Evolutionary conservation across 805 yeast genomes (phyloP).

Genomic region (Candida odintsovae): DNA sequence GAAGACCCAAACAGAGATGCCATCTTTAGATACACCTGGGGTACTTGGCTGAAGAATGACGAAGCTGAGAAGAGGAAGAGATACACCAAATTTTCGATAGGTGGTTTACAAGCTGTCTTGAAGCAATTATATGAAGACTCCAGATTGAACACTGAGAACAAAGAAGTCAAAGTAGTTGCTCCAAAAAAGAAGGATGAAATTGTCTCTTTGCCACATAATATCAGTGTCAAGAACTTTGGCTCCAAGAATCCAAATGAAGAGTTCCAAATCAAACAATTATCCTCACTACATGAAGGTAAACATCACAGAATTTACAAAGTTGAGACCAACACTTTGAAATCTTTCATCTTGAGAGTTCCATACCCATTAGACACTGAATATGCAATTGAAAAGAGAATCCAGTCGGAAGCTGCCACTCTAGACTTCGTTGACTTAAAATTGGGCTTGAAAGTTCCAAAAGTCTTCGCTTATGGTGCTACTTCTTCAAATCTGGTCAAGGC

Average conservation of each 20-base stretch:
- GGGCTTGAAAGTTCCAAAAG: slow-evolving; percentile 66
- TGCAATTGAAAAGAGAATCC: slow-evolving; percentile 60
- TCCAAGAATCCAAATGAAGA: slow-evolving; percentile 36
- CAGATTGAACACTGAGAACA: slow-evolving; percentile 26
- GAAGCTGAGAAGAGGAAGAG: slow-evolving; percentile 67
- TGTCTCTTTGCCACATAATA: slow-evolving; percentile 43
- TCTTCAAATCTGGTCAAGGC: slow-evolving; percentile 56
- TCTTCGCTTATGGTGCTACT: slow-evolving; percentile 58
- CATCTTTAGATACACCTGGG: slow-evolving; percentile 90
- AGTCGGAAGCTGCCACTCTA: slow-evolving; percentile 90
- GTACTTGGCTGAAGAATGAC: slow-evolving; percentile 87
- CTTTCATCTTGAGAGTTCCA: slow-evolving; percentile 78
- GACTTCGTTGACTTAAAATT: slow-evolving; percentile 70
- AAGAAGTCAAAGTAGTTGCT: slow-evolving; percentile 17
- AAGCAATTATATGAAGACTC: slow-evolving; percentile 37
- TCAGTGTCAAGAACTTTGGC: slow-evolving; percentile 38
- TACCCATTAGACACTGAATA: slow-evolving; percentile 67
- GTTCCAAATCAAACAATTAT: slow-evolving; percentile 58
- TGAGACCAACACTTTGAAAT: slow-evolving; percentile 52
- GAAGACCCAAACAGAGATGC: slow-evolving; percentile 62
- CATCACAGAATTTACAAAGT: slow-evolving; percentile 84
- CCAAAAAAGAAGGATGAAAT: slow-evolving; percentile 36
- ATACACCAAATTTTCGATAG: slow-evolving; percentile 73
- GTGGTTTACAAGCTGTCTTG: slow-evolving; percentile 60
- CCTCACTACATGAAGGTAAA: slow-evolving; percentile 89